Evolutionary conservation across 2,329 filamentous ascomycete genomes (phyloP).

Genomic region (Curvularia lunata): DNA sequence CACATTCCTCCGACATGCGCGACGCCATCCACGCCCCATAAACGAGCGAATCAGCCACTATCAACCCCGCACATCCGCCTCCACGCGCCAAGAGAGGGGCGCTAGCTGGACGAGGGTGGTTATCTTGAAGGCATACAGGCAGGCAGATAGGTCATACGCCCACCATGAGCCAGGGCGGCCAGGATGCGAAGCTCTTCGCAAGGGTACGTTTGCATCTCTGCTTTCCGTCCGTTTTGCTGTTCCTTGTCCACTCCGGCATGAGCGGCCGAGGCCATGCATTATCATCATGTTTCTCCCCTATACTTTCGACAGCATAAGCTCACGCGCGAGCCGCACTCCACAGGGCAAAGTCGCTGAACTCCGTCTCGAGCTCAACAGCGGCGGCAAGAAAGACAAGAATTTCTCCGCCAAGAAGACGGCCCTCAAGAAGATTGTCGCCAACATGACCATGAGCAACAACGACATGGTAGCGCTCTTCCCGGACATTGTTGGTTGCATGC

Average conservation of each 20-base stretch:
- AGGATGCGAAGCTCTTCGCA: slow-evolving; percentile 99
- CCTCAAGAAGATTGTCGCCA: slow-evolving; percentile 98
- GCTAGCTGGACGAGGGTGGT: slow-evolving; percentile 37
- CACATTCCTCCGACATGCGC: slow-evolving; percentile 28
- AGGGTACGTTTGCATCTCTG: slow-evolving; percentile 69
- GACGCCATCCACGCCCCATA: slow-evolving; percentile 14
- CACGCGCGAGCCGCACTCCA: slow-evolving; percentile 55
- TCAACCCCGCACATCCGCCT: slow-evolving; percentile 15
- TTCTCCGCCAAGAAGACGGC: slow-evolving; percentile 94
- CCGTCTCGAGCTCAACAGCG: slow-evolving; percentile 89
- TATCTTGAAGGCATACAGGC: slow-evolving; percentile 33
- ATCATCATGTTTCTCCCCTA: slow-evolving; percentile 50
- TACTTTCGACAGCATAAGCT: slow-evolving; percentile 53
- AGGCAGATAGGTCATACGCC: slow-evolving; percentile 41
- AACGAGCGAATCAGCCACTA: slow-evolving; percentile 19
- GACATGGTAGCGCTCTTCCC: slow-evolving; percentile 98
- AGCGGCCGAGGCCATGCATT: slow-evolving; percentile 17
- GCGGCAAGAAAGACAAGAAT: slow-evolving; percentile 98
- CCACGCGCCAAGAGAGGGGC: slow-evolving; percentile 29
- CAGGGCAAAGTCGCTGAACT: slow-evolving; percentile 99
- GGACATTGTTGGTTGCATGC: slow-evolving; percentile 95
- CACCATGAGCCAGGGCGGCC: slow-evolving; percentile 72
- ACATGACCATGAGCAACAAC: slow-evolving; percentile 99
- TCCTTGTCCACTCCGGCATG: not conserved
- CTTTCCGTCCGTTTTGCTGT: slow-evolving; percentile 18